phyloP scores from a whole-genome alignment of 1,284 basidiomycete species.

The Paramarasmius palmivorus region DNA sequence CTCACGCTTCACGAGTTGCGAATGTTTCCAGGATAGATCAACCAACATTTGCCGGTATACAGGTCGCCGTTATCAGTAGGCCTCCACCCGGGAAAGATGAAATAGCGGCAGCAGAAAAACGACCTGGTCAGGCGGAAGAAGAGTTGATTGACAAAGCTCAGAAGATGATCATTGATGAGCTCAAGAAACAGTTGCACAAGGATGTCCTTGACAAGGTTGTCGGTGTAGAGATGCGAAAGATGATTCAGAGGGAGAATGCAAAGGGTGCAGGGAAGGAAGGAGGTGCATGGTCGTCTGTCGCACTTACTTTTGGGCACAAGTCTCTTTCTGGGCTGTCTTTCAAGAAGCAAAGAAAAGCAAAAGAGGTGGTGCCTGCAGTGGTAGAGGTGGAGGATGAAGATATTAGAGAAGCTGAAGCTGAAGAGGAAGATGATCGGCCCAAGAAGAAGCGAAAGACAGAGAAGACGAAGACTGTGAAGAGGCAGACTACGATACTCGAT shows the following conservation, averaged over 20 bases:
- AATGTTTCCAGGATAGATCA: slow-evolving; percentile 51
- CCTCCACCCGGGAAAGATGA: slow-evolving; percentile 45
- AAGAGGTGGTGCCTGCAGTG: slow-evolving; percentile 34
- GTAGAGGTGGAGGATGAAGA: slow-evolving; percentile 23
- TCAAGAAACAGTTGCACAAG: slow-evolving; percentile 60
- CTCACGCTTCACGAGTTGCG: slow-evolving; percentile 61
- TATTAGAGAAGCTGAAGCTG: too few relatives aligned
- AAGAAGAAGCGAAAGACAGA: slow-evolving; percentile 35
- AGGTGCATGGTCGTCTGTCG: slow-evolving; percentile 18
- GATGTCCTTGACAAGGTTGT: slow-evolving; percentile 73
- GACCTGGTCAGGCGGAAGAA: slow-evolving; percentile 37
- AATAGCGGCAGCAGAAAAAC: slow-evolving; percentile 18
- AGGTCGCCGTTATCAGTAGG: slow-evolving; percentile 58
- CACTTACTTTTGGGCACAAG: slow-evolving; percentile 36
- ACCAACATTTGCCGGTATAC: slow-evolving; percentile 57
- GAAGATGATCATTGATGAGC: slow-evolving; percentile 62
- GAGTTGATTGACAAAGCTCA: slow-evolving; percentile 66
- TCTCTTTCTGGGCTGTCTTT: slow-evolving; percentile 69
- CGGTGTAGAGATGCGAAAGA: slow-evolving; percentile 51
- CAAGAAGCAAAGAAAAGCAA: slow-evolving; percentile 52
- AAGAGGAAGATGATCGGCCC: slow-evolving; percentile 22
- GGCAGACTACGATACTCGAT: slow-evolving; percentile 33
- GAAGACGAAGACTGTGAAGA: slow-evolving; percentile 28
- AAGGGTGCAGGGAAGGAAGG: slow-evolving; percentile 21
- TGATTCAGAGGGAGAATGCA: slow-evolving; percentile 34